Evolutionary conservation across 2,329 filamentous ascomycete species (phyloP).

Genomic region (Hypomyces rosellus): DNA sequence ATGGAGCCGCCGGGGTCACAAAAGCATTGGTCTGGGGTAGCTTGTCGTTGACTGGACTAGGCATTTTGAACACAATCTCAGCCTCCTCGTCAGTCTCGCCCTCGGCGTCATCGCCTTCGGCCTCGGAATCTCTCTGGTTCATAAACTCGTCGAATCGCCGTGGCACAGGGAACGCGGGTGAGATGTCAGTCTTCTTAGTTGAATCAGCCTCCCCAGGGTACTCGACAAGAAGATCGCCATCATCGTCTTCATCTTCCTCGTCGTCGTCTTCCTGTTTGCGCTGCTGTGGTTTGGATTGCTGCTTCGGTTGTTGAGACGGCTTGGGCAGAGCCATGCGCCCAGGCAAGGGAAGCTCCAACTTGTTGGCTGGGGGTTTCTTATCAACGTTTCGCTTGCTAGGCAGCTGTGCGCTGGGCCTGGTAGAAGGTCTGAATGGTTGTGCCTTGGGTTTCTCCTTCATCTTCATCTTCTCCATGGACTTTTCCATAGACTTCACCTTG

Average conservation of each 20-base stretch:
- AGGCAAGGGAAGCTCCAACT: conserved; percentile 33
- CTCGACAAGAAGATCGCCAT: conserved; percentile 52
- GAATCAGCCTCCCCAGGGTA: conserved; percentile 46
- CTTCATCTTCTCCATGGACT: background rate
- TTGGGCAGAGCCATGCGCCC: conserved; percentile 18
- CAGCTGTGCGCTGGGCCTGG: conserved; percentile 14
- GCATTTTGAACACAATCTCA: conserved; percentile 46
- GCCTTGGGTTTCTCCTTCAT: conserved; percentile 1
- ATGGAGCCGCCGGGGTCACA: background rate
- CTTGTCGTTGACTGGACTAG: conserved; percentile 40
- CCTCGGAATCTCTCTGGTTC: conserved; percentile 39
- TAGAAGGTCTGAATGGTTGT: background rate
- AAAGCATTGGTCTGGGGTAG: conserved; percentile 12
- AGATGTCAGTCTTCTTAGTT: conserved; percentile 36
- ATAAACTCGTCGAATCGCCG: conserved; percentile 50
- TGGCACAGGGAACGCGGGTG: conserved; percentile 41
- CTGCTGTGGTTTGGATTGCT: conserved; percentile 24
- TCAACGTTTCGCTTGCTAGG: conserved; percentile 16
- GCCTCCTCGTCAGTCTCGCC: conserved; percentile 43
- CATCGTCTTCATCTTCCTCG: conserved; percentile 50
- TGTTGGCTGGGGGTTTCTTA: conserved; percentile 30
- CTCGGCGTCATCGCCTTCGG: conserved; percentile 42
- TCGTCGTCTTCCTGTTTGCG: conserved; percentile 43
- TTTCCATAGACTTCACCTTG: background rate
- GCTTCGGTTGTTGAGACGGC: conserved; percentile 15